phyloP scores from a whole-genome alignment of 345 rosid genomes.

The Heritiera fomes region DNA sequence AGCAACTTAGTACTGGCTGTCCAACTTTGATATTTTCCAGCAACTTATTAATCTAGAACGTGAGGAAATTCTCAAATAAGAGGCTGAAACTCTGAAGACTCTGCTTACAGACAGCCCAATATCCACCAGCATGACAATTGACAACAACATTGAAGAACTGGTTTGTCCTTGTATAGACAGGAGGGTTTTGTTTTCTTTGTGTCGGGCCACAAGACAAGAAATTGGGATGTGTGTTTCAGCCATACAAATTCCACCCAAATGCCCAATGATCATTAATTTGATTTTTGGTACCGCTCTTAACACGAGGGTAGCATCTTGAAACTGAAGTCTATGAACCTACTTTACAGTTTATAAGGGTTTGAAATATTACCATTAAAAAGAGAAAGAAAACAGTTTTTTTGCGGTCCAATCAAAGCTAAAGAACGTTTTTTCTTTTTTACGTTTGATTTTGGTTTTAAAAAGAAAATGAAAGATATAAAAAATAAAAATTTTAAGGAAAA shows the following conservation, averaged over 20 bases:
- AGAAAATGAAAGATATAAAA: no score
- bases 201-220: neutral
- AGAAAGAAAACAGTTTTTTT: no score
- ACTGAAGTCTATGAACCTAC: neutral
- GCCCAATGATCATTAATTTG: neutral
- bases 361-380: no score
- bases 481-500: no score
- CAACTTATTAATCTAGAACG: conserved; percentile 8
- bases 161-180: neutral
- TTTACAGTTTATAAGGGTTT: no score
- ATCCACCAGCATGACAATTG: neutral
- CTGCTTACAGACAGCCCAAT: neutral
- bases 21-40: neutral
- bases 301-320: neutral
- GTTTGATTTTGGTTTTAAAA: no score
- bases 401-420: no score
- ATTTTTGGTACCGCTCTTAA: neutral
- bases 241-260: neutral
- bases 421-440: no score
- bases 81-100: conserved; percentile 14
- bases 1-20: neutral
- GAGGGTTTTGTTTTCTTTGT: neutral
- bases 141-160: neutral
- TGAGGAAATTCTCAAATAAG: conserved; percentile 21
- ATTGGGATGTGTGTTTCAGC: neutral